Conservation (phyloP, 1,284 basidiomycete genomes). For the Malassezia psittaci region DNA sequence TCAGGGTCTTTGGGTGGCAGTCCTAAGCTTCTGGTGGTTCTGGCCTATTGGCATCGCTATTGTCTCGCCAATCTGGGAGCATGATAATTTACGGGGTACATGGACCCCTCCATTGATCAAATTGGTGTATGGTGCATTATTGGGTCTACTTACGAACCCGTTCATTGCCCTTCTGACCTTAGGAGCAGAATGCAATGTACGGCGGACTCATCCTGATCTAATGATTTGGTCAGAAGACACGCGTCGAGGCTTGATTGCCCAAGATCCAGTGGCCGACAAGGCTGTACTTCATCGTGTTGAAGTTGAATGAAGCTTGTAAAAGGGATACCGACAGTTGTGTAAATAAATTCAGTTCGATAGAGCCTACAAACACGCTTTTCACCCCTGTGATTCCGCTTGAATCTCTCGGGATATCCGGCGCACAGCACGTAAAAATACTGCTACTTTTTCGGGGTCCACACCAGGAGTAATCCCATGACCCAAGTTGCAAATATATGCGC, state of each 20-base stretch:
- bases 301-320: too few relatives aligned
- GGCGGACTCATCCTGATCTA: slow-evolving; percentile 28
- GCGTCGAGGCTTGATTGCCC: neutral
- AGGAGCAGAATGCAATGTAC: slow-evolving; percentile 33
- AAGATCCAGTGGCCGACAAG: neutral
- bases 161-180: slow-evolving; percentile 42
- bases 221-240: neutral
- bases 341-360: too few relatives aligned
- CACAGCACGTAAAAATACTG: slow-evolving; percentile 38
- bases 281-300: too few relatives aligned
- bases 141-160: slow-evolving; percentile 40
- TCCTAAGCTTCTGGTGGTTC: slow-evolving; percentile 40
- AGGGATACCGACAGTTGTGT: too few relatives aligned
- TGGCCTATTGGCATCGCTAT: slow-evolving; percentile 44
- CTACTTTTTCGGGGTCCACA: slow-evolving; percentile 44
- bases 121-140: slow-evolving; percentile 38
- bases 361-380: neutral
- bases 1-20: slow-evolving; percentile 34
- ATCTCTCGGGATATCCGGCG: slow-evolving; percentile 38
- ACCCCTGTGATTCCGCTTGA: slow-evolving; percentile 6
- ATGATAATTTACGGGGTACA: slow-evolving; percentile 34
- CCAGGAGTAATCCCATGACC: slow-evolving; percentile 74
- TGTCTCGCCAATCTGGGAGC: slow-evolving; percentile 39
- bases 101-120: slow-evolving; percentile 47
- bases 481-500: slow-evolving; percentile 71